Percentiles rank a stretch among this genome's conserved stretches.
phyloP scores from a whole-genome alignment of 2,329 filamentous ascomycete species.

The Knufia petricola region DNA sequence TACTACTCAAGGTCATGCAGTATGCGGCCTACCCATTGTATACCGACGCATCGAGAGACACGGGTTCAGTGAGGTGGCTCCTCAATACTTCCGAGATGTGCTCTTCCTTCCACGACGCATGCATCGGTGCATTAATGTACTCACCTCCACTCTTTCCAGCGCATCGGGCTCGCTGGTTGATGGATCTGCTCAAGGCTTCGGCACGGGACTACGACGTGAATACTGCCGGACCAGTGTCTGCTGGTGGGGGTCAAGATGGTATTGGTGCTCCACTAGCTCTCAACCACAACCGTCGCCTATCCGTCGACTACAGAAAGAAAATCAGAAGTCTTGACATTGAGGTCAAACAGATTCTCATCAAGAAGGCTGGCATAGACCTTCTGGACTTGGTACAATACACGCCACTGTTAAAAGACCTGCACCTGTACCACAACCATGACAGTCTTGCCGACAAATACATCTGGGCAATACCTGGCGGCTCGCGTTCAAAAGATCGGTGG shows the following conservation, averaged over 20 bases:
- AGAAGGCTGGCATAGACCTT: conserved; percentile 48
- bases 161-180: conserved; percentile 39
- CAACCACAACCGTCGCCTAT: conserved; percentile 25
- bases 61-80: conserved; percentile 50
- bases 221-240: conserved; percentile 14
- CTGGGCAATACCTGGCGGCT: conserved; percentile 23
- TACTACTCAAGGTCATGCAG: conserved; percentile 60
- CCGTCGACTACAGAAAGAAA: conserved; percentile 60
- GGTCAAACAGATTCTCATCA: conserved; percentile 47
- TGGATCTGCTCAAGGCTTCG: conserved; percentile 45
- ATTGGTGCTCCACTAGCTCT: background rate
- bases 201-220: conserved; percentile 30
- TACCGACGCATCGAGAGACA: conserved; percentile 36
- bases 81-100: conserved; percentile 54
- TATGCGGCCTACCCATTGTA: conserved; percentile 54
- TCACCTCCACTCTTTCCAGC: conserved; percentile 54
- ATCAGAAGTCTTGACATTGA: conserved; percentile 62
- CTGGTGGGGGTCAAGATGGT: background rate
- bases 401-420: conserved; percentile 58
- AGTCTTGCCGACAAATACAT: conserved; percentile 24
- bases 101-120: conserved; percentile 59
- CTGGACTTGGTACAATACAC: conserved; percentile 52
- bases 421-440: conserved; percentile 63
- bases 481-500: conserved; percentile 45
- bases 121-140: conserved; percentile 61